Evolutionary conservation across 1,284 basidiomycete species (phyloP), one percentile per base, ranked within the genome.

Genomic region (Puccinia polysora): DNA sequence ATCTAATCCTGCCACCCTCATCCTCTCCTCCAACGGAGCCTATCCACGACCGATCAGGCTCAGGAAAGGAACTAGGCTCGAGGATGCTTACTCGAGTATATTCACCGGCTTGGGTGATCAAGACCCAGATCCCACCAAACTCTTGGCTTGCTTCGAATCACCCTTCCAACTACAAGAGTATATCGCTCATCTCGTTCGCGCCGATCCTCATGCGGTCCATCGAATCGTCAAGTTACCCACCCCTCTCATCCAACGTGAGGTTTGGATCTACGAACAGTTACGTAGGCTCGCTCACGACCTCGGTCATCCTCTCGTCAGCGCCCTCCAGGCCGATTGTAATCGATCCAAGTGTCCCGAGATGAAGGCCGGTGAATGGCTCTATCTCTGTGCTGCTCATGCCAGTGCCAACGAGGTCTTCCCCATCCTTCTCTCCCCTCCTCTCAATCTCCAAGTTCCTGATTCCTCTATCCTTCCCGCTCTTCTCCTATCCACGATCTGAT

Each of bases 281-380:
- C 83, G 92, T 76, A 90, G 94, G 20, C 85, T 97, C 49, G 91
- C 92, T 0, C 90, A 91, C 78, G 94, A 97, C 79, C 84, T 97
- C 20, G 89, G 90, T 0, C 88, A 91, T 75, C 91, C 93, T 0
- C 85, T 97, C 65, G 87, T 97, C 62, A 90, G 88, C 2, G 86
- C 87, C 76, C 84, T 97, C 20, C 88, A 95, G 77, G 85, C 87
- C 74, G 88, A 90, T 78, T 97, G 94, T 78, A 89, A 86, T 8
- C 86, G 89, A 47, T 81, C 84, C 63, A 86, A 88, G 8, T 97
- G 94, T 82, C 89, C 90, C 1, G 89, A 95, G 80, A 97, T 97
- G 94, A 95, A 95, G 80, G 93, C 94, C 15, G 90, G 89, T 64
- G 91, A 97, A 82, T 97, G 94, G 91, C 84, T 92, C 52, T 97